Evolutionary conservation across 176 grass and related monocot genomes (phyloP).

Genomic region (Themeda triandra): DNA sequence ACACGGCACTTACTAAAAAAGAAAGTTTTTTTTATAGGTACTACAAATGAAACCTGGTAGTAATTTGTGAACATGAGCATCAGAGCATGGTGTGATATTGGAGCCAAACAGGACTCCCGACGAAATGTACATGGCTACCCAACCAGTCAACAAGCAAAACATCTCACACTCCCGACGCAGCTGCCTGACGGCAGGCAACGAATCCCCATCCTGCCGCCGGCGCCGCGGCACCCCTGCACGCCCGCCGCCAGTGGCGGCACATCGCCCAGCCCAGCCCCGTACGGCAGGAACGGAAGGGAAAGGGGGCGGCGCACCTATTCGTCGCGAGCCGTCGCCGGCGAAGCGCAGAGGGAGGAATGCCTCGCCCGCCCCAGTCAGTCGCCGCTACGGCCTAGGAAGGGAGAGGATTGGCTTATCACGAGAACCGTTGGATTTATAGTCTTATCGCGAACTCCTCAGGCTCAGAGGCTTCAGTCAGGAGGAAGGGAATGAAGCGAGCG

Average conservation of each 20-base stretch:
- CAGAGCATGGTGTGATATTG: neutral
- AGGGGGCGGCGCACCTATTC: neutral
- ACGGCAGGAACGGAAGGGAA: neutral
- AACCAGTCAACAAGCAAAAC: neutral
- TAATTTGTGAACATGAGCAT: neutral
- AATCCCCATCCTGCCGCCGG: neutral
- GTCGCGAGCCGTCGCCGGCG: neutral
- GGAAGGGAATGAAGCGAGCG: neutral
- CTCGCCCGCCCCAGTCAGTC: neutral
- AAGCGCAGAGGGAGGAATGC: neutral
- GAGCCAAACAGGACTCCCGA: neutral
- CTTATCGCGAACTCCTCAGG: too few species aligned
- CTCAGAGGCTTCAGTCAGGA: too few species aligned
- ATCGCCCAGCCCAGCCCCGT: neutral
- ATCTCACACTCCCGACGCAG: neutral
- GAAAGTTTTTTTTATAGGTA: neutral
- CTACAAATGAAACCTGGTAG: too few species aligned
- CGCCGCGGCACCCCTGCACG: neutral
- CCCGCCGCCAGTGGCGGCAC: too few species aligned
- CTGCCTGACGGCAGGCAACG: neutral
- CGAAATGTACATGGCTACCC: neutral
- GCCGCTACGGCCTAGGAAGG: neutral
- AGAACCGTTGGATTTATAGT: slow-evolving; percentile 13
- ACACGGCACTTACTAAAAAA: neutral
- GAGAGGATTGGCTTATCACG: neutral